Conservation (phyloP, 2,329 filamentous ascomycete species). For the Biscogniauxia mediterranea region DNA sequence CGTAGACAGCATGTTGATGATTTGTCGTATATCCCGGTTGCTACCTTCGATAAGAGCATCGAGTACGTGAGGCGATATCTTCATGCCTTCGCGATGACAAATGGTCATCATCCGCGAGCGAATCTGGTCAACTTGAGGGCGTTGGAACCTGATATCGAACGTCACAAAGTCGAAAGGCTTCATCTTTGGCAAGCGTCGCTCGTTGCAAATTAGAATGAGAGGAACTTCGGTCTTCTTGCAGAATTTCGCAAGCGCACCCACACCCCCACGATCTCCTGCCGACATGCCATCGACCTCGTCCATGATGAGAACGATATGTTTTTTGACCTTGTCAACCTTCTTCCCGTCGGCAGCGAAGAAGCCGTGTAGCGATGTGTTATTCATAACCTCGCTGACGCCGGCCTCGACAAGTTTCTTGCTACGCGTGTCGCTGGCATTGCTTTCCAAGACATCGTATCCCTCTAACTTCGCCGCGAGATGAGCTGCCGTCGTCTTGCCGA, state of each 20-base stretch:
- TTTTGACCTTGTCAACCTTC: constrained; percentile 75
- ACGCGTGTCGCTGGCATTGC: constrained; percentile 90
- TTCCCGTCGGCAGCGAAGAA: constrained; percentile 86
- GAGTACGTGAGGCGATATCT: constrained; percentile 77
- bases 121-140: constrained; percentile 88
- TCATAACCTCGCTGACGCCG: constrained; percentile 84
- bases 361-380: constrained; percentile 87
- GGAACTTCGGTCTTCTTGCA: constrained; percentile 95
- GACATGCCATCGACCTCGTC: constrained; percentile 99
- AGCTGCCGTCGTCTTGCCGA: constrained; percentile 95
- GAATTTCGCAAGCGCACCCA: constrained; percentile 88
- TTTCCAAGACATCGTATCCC: constrained; percentile 91
- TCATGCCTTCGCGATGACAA: constrained; percentile 85
- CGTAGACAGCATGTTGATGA: constrained; percentile 97
- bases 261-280: constrained; percentile 90
- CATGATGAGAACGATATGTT: constrained; percentile 96
- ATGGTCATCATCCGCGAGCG: constrained; percentile 93
- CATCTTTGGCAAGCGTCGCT: constrained; percentile 92
- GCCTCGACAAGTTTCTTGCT: constrained; percentile 95
- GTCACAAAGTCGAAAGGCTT: constrained; percentile 90
- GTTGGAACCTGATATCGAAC: constrained; percentile 81
- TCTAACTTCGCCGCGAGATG: constrained; percentile 91
- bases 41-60: constrained; percentile 95
- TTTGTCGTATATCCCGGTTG: constrained; percentile 92
- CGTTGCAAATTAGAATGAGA: constrained; percentile 97